Evolutionary conservation across 2,329 filamentous ascomycete species (phyloP).

Genomic region (Nothomitra cinnamomea): DNA sequence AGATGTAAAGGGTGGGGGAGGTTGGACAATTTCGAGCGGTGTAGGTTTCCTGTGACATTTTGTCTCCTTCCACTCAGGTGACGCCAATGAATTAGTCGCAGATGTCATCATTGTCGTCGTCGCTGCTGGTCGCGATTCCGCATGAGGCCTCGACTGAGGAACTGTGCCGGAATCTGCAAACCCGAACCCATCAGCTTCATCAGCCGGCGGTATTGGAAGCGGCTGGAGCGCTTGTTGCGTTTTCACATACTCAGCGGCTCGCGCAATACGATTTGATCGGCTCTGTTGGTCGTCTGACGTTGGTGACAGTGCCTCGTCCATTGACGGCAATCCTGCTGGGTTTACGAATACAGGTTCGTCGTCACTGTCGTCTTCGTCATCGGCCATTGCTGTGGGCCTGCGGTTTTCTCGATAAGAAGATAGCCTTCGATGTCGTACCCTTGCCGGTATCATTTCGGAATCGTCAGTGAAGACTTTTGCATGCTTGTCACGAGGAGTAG

Average conservation of each 20-base stretch:
- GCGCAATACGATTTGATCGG: background rate
- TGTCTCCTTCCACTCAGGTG: background rate
- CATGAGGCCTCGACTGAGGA: background rate
- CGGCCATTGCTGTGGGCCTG: background rate
- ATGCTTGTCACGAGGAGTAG: background rate
- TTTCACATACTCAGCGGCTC: background rate
- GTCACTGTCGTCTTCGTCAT: background rate
- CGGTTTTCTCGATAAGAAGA: background rate
- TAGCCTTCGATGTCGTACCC: background rate
- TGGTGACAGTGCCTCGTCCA: background rate
- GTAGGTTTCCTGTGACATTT: background rate
- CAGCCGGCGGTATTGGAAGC: background rate
- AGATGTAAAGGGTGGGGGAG: background rate
- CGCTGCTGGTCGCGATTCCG: background rate
- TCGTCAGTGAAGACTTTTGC: background rate
- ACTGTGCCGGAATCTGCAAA: background rate
- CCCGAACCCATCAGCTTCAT: background rate
- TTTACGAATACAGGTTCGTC: too few species aligned
- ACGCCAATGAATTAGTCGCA: background rate
- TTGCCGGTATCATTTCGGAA: background rate
- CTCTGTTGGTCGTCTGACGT: background rate
- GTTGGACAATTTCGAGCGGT: background rate
- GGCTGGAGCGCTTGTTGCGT: conserved; percentile 2
- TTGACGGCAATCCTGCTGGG: background rate
- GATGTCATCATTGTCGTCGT: background rate